These are phyloP conservation scores for Nannizzia gypsea DNA, from an alignment of 2,329 filamentous ascomycete genomes.

Conservation along the genomic window DNA sequence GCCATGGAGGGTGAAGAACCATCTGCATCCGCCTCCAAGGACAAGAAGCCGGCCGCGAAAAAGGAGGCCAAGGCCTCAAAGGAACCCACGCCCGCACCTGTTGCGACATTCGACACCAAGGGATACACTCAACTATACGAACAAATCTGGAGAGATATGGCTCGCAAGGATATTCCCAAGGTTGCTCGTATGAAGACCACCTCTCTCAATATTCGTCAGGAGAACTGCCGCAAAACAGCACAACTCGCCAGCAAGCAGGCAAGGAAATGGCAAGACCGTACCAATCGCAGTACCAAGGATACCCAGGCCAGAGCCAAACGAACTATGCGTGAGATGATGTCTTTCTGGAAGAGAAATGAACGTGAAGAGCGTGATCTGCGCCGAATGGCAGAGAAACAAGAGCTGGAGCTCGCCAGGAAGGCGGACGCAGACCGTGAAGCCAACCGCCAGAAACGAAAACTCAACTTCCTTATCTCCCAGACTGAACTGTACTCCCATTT, in stretches of 20 bases:
- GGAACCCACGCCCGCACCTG: constrained; percentile 38
- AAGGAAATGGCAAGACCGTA: constrained; percentile 90
- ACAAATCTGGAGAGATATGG: constrained; percentile 91
- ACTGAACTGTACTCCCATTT: constrained; percentile 99
- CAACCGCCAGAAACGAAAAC: constrained; percentile 92
- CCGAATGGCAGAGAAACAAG: constrained; percentile 87
- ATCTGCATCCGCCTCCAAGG: constrained; percentile 44
- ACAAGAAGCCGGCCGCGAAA: constrained; percentile 36
- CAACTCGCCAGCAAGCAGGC: constrained; percentile 95
- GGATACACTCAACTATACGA: constrained; percentile 96
- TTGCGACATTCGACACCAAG: constrained; percentile 68
- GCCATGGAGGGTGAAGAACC: constrained; percentile 43
- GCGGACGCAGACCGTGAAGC: constrained; percentile 96
- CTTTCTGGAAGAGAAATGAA: constrained; percentile 98
- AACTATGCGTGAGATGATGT: constrained; percentile 98
- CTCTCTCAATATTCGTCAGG: constrained; percentile 74
- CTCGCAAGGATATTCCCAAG: constrained; percentile 86
- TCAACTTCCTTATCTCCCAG: constrained; percentile 98
- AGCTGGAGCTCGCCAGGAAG: constrained; percentile 91
- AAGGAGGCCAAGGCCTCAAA: constrained; percentile 34
- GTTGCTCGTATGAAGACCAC: constrained; percentile 78
- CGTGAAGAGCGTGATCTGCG: constrained; percentile 89
- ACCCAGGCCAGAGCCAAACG: constrained; percentile 93
- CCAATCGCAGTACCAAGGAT: constrained; percentile 97
- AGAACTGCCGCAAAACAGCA: constrained; percentile 96